Base-by-base conservation (phyloP, 441 rosid genomes). In the Hura crepitans region DNA sequence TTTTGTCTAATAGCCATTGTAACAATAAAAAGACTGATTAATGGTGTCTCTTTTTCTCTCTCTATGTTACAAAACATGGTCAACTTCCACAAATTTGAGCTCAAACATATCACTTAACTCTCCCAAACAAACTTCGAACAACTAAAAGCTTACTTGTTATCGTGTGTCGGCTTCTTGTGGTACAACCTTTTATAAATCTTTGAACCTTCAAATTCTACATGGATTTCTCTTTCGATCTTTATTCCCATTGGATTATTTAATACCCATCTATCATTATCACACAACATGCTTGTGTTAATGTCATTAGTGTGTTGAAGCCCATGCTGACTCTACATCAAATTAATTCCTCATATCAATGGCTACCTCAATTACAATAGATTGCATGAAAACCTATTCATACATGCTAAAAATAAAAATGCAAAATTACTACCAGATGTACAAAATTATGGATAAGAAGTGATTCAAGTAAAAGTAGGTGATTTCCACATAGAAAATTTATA, bases 191-290 rank as follows among this genome's bases (percentile, higher is more conserved):
- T 82, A 78, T 89, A 90, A 50, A 94, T 80, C 67, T 77, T 91
- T 49, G 88, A 89, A 59, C 96, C 94, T 81, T 90, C 97, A 9
- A 66, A 79, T 72, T 87, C 90, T 0, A 97, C 97, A 68, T 92
- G 97, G 57, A 92, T 92, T 82, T 94, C 99, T 70, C 97, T 81
- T 75, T 94, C 99, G 0, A 94, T 94, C 76, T 97, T 76, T 79
- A 90, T 87, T 37, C 89, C 97, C 90, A 89, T 87, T 17, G 97
- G 97, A 69, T 92, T 94, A 42, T 77, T 74, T 58, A 75, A 31
- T 65, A 90, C 57, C 99, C 99, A 94, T 45, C 96, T 97, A 8
- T 86, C 87, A 28, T 51, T 25, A 39, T 90, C 87, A 50, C 87
- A 81, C 37, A 37, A 42, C 47, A 82, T 37, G 17, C 45, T 74